Conservation (phyloP, 352 stramenopile genomes). For the Pythium oligandrum region DNA sequence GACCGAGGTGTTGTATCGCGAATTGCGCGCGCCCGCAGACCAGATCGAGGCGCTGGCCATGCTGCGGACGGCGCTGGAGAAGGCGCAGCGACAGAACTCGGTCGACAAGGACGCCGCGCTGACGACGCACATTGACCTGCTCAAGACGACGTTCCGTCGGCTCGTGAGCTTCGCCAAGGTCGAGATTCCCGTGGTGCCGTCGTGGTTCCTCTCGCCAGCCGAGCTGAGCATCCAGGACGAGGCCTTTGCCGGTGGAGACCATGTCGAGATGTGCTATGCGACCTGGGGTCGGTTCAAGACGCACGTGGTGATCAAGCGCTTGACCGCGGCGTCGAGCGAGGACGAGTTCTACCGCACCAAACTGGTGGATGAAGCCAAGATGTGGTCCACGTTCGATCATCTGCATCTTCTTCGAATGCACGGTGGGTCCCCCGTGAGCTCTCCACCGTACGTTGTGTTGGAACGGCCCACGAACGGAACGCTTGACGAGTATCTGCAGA, state of each 20-base stretch:
- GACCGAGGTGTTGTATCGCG: slow-evolving; percentile 14
- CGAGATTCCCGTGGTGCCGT: slow-evolving; percentile 33
- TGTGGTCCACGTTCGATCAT: slow-evolving; percentile 40
- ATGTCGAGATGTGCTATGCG: slow-evolving; percentile 10
- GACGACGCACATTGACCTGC: slow-evolving; percentile 23
- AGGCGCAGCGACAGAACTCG: slow-evolving; percentile 15
- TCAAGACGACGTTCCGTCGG: slow-evolving; percentile 40
- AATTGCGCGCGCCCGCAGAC: slow-evolving; percentile 10
- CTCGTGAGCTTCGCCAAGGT: slow-evolving; percentile 41
- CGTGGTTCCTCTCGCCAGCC: slow-evolving; percentile 48
- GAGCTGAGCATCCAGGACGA: slow-evolving; percentile 25
- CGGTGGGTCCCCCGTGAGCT: slow-evolving; percentile 44
- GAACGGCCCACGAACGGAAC: slow-evolving; percentile 40
- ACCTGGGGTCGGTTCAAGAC: slow-evolving; percentile 22
- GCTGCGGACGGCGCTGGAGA: slow-evolving; percentile 47
- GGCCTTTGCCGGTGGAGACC: slow-evolving; percentile 12
- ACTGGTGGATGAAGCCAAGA: slow-evolving; percentile 31
- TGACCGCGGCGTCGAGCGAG: slow-evolving; percentile 12
- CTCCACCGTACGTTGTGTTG: slow-evolving; percentile 43
- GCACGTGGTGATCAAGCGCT: slow-evolving; percentile 33
- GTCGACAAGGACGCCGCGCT: slow-evolving; percentile 12
- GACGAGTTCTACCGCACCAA: slow-evolving; percentile 12
- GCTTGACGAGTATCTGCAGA: slow-evolving; percentile 48
- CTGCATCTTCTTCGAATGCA: slow-evolving; percentile 49
- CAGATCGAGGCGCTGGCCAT: slow-evolving; percentile 41